phyloP scores from a whole-genome alignment of 352 stramenopile species.

The Phytophthora cactorum region DNA sequence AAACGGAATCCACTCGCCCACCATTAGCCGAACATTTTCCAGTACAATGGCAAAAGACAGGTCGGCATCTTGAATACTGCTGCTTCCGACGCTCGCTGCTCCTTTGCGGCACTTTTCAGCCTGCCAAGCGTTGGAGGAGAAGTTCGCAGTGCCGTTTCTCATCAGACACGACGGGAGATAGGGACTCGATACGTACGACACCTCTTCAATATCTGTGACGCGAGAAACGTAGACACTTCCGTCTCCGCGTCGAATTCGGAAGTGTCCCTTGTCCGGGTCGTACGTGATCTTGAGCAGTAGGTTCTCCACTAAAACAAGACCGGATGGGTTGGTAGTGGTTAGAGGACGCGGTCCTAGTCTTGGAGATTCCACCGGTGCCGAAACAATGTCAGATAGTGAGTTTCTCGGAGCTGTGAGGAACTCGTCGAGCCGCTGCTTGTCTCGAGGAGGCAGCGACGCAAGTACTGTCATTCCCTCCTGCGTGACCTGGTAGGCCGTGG shows the following conservation, averaged over 20 bases:
- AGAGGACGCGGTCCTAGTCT: slow-evolving; percentile 1
- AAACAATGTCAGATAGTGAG: not conserved
- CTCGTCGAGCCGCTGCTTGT: slow-evolving; percentile 67
- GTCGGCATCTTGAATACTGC: slow-evolving; percentile 91
- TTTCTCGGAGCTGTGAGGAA: slow-evolving; percentile 51
- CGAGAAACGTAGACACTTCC: slow-evolving; percentile 92
- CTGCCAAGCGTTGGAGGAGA: slow-evolving; percentile 95
- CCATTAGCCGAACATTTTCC: slow-evolving; percentile 96
- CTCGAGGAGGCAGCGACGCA: slow-evolving; percentile 35
- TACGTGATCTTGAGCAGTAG: slow-evolving; percentile 93
- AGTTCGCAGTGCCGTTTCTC: slow-evolving; percentile 86
- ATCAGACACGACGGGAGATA: slow-evolving; percentile 97
- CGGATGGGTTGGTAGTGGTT: slow-evolving; percentile 37
- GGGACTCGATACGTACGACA: slow-evolving; percentile 97
- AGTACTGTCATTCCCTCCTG: slow-evolving; percentile 49
- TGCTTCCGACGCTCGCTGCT: slow-evolving; percentile 50
- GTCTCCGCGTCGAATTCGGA: slow-evolving; percentile 86
- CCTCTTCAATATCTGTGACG: slow-evolving; percentile 96
- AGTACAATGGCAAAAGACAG: slow-evolving; percentile 96
- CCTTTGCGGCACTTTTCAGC: slow-evolving; percentile 87
- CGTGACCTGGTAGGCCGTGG: slow-evolving; percentile 94
- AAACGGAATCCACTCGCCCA: slow-evolving; percentile 98
- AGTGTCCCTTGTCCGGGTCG: slow-evolving; percentile 87
- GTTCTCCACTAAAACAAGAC: slow-evolving; percentile 92
- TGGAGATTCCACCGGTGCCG: slow-evolving; percentile 8